A percentile compares a stretch with the other conserved stretches of the same genome.
These are phyloP conservation scores for Tylopilus rubrobrunneus DNA, from an alignment of 768 basidiomycete genomes.

Conservation along the genomic window DNA sequence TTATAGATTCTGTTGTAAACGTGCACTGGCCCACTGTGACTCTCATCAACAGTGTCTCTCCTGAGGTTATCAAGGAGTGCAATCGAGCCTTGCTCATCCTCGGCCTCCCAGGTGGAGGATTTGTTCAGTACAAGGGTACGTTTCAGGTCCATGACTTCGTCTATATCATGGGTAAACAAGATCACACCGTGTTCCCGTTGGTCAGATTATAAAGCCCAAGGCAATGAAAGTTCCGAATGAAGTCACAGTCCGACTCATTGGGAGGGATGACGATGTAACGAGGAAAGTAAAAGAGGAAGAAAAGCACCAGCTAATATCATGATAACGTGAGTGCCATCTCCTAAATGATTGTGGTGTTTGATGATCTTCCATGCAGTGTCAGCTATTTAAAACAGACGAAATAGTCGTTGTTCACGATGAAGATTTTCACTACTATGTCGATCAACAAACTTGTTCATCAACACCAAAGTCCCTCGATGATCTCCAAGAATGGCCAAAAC, in stretches of 20 bases:
- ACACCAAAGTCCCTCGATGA: constrained; percentile 21
- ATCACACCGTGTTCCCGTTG: constrained; percentile 43
- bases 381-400: constrained; percentile 40
- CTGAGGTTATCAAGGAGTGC: constrained; percentile 38
- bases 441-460: constrained; percentile 27
- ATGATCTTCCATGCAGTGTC: constrained; percentile 22
- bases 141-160: constrained; percentile 64
- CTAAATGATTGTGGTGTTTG: background rate
- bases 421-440: constrained; percentile 54
- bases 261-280: constrained; percentile 43
- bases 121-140: constrained; percentile 37
- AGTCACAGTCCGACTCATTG: constrained; percentile 40
- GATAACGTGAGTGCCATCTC: constrained; percentile 43
- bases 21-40: constrained; percentile 28
- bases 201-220: constrained; percentile 47
- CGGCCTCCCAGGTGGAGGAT: constrained; percentile 32
- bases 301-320: constrained; percentile 13
- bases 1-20: constrained; percentile 61
- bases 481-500: constrained; percentile 24
- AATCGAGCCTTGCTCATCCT: constrained; percentile 22
- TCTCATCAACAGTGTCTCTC: constrained; percentile 43
- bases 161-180: constrained; percentile 42
- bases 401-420: constrained; percentile 27
- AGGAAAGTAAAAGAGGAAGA: constrained; percentile 14
- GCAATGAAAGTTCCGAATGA: constrained; percentile 24